Percentiles rank a stretch among this genome's conserved stretches.
Evolutionary conservation across 78 protist genomes (phyloP).

Genomic region (Dictyostelium purpureum): DNA sequence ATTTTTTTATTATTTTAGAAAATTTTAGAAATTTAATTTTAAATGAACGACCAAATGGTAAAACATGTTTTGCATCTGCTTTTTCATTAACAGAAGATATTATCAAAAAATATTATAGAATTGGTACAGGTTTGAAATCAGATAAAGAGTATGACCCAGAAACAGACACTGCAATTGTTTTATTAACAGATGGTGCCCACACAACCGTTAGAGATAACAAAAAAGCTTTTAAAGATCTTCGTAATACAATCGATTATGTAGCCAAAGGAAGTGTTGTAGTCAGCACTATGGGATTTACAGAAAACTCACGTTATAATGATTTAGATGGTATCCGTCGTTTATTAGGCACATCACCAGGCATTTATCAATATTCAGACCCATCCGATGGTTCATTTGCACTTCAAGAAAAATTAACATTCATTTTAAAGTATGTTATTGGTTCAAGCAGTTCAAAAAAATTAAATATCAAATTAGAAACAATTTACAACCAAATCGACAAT

Average conservation of each 20-base stretch:
- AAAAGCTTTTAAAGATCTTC: background rate
- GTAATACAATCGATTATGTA: background rate
- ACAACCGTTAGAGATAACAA: slow-evolving; percentile 60
- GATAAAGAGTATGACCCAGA: slow-evolving; percentile 25
- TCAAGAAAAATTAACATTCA: slow-evolving; percentile 47
- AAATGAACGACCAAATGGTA: slow-evolving; percentile 39
- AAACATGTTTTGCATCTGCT: slow-evolving; percentile 63
- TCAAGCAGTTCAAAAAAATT: background rate
- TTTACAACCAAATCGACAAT: background rate
- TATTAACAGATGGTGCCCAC: slow-evolving; percentile 63
- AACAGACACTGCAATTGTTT: slow-evolving; percentile 43
- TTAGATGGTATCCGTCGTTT: slow-evolving; percentile 62
- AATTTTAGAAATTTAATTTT: slow-evolving; percentile 42
- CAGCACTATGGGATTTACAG: slow-evolving; percentile 78
- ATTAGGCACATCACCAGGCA: slow-evolving; percentile 44
- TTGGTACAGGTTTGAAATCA: background rate
- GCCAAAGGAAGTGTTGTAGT: background rate
- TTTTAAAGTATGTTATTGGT: slow-evolving; percentile 19
- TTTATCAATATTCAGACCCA: slow-evolving; percentile 63
- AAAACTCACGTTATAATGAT: slow-evolving; percentile 55
- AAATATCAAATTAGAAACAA: background rate
- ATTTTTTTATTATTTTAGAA: background rate
- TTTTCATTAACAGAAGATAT: slow-evolving; percentile 19
- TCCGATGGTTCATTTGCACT: slow-evolving; percentile 63
- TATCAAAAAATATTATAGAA: slow-evolving; percentile 15